Evolutionary conservation across 2,329 filamentous ascomycete species (phyloP).

Genomic region (Calycina herbarum): DNA sequence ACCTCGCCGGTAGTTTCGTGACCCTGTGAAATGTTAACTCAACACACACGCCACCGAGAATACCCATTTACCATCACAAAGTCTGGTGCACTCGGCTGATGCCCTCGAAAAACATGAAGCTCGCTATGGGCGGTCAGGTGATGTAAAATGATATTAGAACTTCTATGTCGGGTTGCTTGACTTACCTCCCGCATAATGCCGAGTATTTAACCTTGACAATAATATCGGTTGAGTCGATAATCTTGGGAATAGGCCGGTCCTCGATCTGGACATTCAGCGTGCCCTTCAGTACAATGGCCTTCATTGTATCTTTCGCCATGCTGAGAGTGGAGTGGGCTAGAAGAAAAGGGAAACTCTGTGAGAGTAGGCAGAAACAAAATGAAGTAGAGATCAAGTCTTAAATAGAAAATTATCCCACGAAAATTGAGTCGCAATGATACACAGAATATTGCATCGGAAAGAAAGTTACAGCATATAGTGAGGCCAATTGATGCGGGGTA

Average conservation of each 20-base stretch:
- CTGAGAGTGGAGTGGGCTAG: neutral
- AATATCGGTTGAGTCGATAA: conserved; percentile 71
- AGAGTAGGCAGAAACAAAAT: neutral
- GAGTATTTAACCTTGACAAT: conserved; percentile 82
- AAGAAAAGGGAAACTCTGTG: neutral
- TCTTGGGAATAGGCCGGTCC: conserved; percentile 73
- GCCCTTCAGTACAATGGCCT: conserved; percentile 84
- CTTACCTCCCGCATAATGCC: conserved; percentile 84
- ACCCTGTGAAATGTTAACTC: conserved; percentile 47
- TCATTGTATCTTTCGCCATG: conserved; percentile 61
- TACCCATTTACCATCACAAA: conserved; percentile 49
- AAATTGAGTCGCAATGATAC: neutral
- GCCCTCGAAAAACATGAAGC: conserved; percentile 82
- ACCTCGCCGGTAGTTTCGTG: conserved; percentile 86
- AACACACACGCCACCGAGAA: neutral
- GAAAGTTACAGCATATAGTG: neutral
- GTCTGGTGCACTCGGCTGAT: conserved; percentile 66
- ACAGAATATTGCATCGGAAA: neutral
- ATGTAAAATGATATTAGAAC: neutral
- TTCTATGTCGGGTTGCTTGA: conserved; percentile 20
- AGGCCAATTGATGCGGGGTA: neutral
- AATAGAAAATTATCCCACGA: neutral
- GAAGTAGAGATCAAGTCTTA: neutral
- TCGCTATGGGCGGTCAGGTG: conserved; percentile 54
- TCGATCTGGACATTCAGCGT: conserved; percentile 51